Base-by-base conservation (phyloP, 139 green algal genomes). In the Chlamydomonas applanata region DNA sequence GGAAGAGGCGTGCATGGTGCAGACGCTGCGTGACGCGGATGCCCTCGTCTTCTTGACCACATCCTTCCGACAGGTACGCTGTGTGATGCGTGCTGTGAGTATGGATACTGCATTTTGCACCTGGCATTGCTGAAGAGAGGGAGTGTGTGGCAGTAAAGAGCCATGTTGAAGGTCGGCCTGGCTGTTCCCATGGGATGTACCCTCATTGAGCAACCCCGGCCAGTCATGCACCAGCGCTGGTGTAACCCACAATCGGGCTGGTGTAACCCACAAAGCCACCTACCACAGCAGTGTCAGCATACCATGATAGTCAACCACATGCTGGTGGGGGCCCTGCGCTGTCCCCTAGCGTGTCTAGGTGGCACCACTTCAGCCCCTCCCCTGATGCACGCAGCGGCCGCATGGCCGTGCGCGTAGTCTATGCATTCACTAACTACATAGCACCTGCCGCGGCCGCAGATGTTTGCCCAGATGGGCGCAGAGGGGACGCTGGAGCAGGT, bases 1-100 rank as follows among this genome's bases (percentile, higher is more conserved):
- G 19, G 78, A 87, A 69, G 78, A 81, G 68, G 75, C 78, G 19
- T 44, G 62, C 35, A 88, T 85, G 73, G 54, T 85, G 19, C 80
- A 89, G 75, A 85, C 80, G 40, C 75, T 89, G 54, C 71, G 73
- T 22, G 84, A 89, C 44, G 78, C 80, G 0, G 80, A 89, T 36
- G 78, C 80, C 66, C 78, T 89, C 61, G 76, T 89, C 49, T 89
- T 89, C 78, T 70, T 89, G 59, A 78, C 86, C n/a, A 77, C 73
- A 25, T 79, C 70, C 72, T 89, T 89, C 52, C 79, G 69, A 27
- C n/a, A 71, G 72, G 72, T 72, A 35, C 2, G 71, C 5, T 61
- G 67, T 36, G 14, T 36, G 19, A 17, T 44, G 32, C 4, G 19
- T 46, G 40, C 7, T 7, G 40, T 7, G 40, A 19, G 7, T 72